Evolutionary conservation across 495 filamentous ascomycete species (phyloP).

Genomic region (Penicillium taxi): DNA sequence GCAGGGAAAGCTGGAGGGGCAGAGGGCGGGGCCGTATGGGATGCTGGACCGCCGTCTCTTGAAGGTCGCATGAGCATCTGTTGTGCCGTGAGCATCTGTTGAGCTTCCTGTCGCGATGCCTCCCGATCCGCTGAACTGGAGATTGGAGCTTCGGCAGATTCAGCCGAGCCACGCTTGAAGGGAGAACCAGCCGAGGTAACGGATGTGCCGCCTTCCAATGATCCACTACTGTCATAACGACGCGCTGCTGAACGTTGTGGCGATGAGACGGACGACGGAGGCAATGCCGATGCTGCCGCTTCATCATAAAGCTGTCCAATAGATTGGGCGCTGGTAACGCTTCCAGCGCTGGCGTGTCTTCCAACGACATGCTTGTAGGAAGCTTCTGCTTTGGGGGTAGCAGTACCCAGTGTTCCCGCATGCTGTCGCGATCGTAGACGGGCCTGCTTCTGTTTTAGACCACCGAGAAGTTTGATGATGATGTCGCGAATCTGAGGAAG

Average conservation of each 20-base stretch:
- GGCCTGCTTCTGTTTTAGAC: constrained; percentile 92
- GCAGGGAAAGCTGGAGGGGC: constrained; percentile 39
- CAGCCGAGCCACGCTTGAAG: too few species aligned
- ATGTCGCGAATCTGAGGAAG: constrained; percentile 92
- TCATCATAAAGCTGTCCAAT: constrained; percentile 63
- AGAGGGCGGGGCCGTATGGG: constrained; percentile 34
- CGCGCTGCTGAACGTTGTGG: constrained; percentile 35
- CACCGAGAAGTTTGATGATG: constrained; percentile 93
- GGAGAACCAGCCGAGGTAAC: constrained; percentile 38
- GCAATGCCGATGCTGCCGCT: constrained; percentile 27
- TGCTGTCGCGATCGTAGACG: constrained; percentile 74
- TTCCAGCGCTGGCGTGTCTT: constrained; percentile 63
- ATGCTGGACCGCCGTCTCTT: constrained; percentile 35
- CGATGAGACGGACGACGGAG: constrained; percentile 21
- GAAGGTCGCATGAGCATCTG: constrained; percentile 48
- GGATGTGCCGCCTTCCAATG: constrained; percentile 36
- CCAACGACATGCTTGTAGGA: too few species aligned
- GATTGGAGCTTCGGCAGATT: constrained; percentile 17
- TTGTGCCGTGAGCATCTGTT: constrained; percentile 38
- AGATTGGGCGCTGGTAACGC: constrained; percentile 49
- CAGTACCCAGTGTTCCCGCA: constrained; percentile 32
- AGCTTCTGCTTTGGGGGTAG: too few species aligned
- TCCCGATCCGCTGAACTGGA: constrained; percentile 34
- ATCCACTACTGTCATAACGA: constrained; percentile 45
- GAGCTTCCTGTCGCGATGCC: constrained; percentile 42